Evolutionary conservation across 2,329 filamentous ascomycete species (phyloP).

Genomic region (Botryosphaeria agaves): DNA sequence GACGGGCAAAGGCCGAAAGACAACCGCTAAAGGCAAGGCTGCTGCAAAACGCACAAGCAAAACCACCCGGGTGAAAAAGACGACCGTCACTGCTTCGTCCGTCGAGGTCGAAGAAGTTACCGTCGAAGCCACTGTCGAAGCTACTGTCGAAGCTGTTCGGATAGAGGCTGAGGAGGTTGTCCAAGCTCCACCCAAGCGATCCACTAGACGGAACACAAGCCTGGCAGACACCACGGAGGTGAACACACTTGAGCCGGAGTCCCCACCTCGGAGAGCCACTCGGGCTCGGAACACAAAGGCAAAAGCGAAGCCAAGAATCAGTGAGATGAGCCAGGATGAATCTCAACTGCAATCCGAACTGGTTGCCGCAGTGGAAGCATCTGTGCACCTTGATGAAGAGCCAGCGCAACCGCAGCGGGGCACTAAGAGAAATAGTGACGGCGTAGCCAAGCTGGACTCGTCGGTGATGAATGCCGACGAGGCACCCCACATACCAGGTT

Average conservation of each 20-base stretch:
- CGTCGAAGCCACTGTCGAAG: conserved; percentile 4
- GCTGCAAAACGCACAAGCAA: conserved; percentile 27
- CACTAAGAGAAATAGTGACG: conserved; percentile 1
- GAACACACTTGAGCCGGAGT: not conserved
- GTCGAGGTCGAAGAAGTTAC: conserved; percentile 6
- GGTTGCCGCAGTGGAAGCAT: conserved; percentile 4
- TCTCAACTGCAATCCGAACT: conserved; percentile 12
- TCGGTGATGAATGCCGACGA: not conserved
- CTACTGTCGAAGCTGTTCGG: too few species aligned
- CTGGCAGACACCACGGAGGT: not conserved
- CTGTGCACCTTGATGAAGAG: not conserved
- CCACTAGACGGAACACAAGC: not conserved
- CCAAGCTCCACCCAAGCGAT: conserved; percentile 1
- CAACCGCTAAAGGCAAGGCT: conserved; percentile 23
- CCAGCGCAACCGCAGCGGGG: not conserved
- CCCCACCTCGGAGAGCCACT: conserved; percentile 2
- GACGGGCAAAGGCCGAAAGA: conserved; percentile 14
- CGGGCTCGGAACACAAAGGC: conserved; percentile 2
- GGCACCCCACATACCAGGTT: not conserved
- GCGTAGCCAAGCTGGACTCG: not conserved
- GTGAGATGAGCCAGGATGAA: conserved; percentile 7
- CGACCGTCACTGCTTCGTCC: conserved; percentile 2
- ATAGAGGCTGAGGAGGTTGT: conserved; percentile 2
- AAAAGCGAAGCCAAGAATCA: conserved; percentile 1
- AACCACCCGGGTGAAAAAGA: conserved; percentile 7